Conservation (phyloP, 148 eudicot species). For the Polygonum aviculare region DNA sequence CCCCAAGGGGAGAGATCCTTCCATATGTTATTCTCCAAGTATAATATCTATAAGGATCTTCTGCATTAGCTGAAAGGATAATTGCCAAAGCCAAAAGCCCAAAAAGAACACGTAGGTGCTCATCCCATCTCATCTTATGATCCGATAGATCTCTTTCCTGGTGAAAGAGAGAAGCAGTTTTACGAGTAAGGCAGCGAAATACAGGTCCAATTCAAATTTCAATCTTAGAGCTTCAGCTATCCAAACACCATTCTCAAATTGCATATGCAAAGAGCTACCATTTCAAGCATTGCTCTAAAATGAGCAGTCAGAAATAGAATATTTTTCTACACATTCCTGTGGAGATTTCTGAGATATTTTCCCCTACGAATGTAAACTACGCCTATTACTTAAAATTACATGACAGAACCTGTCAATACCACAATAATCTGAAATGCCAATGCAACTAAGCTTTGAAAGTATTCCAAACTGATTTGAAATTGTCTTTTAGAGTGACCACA, state of each 20-base stretch:
- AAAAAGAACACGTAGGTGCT: slow-evolving; percentile 19
- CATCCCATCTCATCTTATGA: slow-evolving; percentile 29
- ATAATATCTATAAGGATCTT: slow-evolving; percentile 53
- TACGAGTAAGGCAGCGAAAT: not conserved
- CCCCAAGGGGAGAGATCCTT: slow-evolving; percentile 53
- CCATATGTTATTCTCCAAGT: slow-evolving; percentile 63
- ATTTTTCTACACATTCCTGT: not conserved
- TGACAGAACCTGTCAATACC: not conserved
- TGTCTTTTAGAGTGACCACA: not conserved
- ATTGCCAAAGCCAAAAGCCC: slow-evolving; percentile 41
- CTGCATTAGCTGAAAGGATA: slow-evolving; percentile 41
- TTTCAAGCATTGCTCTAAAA: not conserved
- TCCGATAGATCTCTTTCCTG: slow-evolving; percentile 17
- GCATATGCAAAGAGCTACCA: not conserved
- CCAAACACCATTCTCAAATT: slow-evolving; percentile 1
- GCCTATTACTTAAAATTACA: not conserved
- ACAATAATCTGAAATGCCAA: not conserved
- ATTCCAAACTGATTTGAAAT: not conserved
- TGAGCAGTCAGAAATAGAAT: not conserved
- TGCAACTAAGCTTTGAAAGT: not conserved
- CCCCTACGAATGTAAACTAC: not conserved
- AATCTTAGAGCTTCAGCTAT: not conserved
- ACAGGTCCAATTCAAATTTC: not conserved
- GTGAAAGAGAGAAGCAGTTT: not conserved
- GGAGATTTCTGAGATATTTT: not conserved